Evolutionary conservation across 1,284 basidiomycete species (phyloP), one percentile per base, ranked within the genome.

Genomic region (Naganishia cerealis): DNA sequence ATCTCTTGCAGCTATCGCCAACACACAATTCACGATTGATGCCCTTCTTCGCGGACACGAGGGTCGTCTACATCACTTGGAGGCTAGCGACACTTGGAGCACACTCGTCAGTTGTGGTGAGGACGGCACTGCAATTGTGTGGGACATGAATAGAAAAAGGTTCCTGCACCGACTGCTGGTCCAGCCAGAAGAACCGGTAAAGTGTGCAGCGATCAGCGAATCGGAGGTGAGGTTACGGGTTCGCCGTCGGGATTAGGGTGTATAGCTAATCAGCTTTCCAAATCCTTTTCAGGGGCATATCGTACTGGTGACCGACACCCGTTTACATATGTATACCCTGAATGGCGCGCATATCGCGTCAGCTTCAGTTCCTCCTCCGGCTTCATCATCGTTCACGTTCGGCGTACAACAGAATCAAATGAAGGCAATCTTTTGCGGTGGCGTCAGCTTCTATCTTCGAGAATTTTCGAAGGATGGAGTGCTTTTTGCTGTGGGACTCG

Each of bases 91-190:
- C 40, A 81, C 88, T 0, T 96, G 92, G 92, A 91, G 90, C 1
- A 75, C 94, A 24, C 85, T 88, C 16, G 86, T 95, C 55, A 94
- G 90, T 70, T 92, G 92, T 7, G 90, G 90, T 7, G 85, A 86
- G 72, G 92, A 96, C 73, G 89, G 91, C 0, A 90, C 87, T 68
- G 92, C 89, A 0, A 88, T 89, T 16, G 73, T 96, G 8, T 98
- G 94, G 94, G 94, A 97, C 77, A 83, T 92, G 66, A 96, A 97
- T 75, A 84, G 88, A 48, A 87, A 89, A 16, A 81, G 86, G 0
- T 93, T 93, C 72, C 86, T 89, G 15, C 82, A 88, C 65, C 89
- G 89, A 0, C 87, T 92, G 42, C 86, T 86, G 84, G 88, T 92
- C 67, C 85, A 84, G 12, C 73, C 78, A 1, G 78, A 73, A 0